phyloP scores from a whole-genome alignment of 306 rosid genomes.

The Gastrolobium villosum region DNA sequence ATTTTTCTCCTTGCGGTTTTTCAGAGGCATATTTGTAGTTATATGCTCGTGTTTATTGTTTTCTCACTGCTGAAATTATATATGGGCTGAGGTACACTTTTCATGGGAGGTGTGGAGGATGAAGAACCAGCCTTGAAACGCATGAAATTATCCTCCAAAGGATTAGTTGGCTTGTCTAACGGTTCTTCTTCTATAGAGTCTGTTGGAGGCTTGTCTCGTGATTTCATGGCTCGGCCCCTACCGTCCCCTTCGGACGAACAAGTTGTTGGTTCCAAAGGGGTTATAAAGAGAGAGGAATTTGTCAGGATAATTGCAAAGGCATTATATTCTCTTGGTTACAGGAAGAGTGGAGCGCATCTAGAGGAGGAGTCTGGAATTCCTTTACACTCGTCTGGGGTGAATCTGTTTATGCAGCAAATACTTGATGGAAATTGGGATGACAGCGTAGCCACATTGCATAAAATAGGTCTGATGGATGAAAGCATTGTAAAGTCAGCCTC shows the following conservation, averaged over 20 bases:
- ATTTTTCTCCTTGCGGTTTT: constrained; percentile 47
- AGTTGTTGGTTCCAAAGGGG: constrained; percentile 93
- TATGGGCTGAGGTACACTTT: constrained; percentile 99
- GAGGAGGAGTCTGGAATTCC: constrained; percentile 98
- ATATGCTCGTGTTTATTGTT: constrained; percentile 46
- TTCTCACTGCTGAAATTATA: constrained; percentile 55
- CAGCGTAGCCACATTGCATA: constrained; percentile 74
- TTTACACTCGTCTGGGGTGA: constrained; percentile 73
- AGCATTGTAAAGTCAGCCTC: constrained; percentile 71
- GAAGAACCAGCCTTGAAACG: constrained; percentile 99
- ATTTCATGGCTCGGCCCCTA: constrained; percentile 96
- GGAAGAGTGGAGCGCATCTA: constrained; percentile 79
- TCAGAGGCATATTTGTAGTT: constrained; percentile 49
- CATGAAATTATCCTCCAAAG: constrained; percentile 76
- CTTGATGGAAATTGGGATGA: constrained; percentile 90
- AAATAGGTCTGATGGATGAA: constrained; percentile 76
- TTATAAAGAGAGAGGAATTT: constrained; percentile 85
- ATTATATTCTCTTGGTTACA: constrained; percentile 88
- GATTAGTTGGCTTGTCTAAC: constrained; percentile 80
- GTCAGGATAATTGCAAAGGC: constrained; percentile 97
- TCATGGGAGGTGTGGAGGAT: constrained; percentile 99
- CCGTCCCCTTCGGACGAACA: constrained; percentile 79
- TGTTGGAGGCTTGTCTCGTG: constrained; percentile 72
- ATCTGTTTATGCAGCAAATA: constrained; percentile 82
- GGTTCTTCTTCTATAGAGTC: constrained; percentile 77